These are phyloP conservation scores for Pichia phayaonensis DNA, from an alignment of 805 yeast species.

Conservation along the genomic window DNA sequence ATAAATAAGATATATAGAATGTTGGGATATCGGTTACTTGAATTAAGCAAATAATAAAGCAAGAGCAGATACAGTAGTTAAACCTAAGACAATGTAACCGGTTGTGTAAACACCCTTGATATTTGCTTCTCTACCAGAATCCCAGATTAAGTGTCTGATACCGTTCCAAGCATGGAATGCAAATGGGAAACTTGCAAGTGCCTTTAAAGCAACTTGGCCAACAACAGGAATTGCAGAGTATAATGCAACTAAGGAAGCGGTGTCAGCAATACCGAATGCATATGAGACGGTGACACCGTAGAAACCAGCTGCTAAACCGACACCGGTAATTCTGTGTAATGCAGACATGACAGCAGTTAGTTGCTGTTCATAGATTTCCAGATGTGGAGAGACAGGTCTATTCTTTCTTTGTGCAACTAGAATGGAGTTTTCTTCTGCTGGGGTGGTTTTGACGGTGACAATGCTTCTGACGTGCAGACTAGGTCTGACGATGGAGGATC, in stretches of 20 bases:
- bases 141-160: conserved; percentile 92
- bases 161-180: conserved; percentile 85
- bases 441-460: conserved; percentile 44
- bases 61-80: conserved; percentile 51
- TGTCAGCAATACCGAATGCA: conserved; percentile 59
- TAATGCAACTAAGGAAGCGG: conserved; percentile 43
- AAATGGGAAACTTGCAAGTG: conserved; percentile 71
- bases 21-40: neutral
- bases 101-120: conserved; percentile 87
- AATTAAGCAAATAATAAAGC: conserved; percentile 40
- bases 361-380: conserved; percentile 86
- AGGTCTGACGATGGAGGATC: conserved; percentile 16
- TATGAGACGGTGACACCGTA: conserved; percentile 71
- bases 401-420: conserved; percentile 73
- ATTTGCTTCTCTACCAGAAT: conserved; percentile 71
- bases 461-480: conserved; percentile 22
- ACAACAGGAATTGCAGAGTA: conserved; percentile 59
- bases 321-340: conserved; percentile 84
- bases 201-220: conserved; percentile 58
- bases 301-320: conserved; percentile 69
- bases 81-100: conserved; percentile 76
- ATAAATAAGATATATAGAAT: neutral
- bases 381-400: conserved; percentile 89
- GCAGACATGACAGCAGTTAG: conserved; percentile 75
- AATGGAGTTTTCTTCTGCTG: conserved; percentile 57